Conservation (phyloP, 108 stramenopile species). For the Pseudonitzschia pungens region DNA sequence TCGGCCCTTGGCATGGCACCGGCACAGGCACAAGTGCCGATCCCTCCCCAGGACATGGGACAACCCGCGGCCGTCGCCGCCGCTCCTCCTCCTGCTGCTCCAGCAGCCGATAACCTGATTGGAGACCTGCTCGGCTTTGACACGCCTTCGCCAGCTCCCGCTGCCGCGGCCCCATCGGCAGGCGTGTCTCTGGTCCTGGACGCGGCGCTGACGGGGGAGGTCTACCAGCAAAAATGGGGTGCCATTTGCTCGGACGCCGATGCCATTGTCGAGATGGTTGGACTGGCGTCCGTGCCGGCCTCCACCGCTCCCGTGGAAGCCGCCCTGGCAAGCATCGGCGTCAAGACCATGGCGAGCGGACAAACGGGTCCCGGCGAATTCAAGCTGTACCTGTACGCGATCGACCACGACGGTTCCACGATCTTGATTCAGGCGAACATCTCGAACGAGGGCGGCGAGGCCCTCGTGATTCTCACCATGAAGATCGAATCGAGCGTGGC, state of each 20-base stretch:
- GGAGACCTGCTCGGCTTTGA: conserved; percentile 72
- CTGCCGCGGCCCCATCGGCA: conserved; percentile 40
- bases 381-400: conserved; percentile 89
- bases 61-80: conserved; percentile 24
- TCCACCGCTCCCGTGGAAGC: conserved; percentile 69
- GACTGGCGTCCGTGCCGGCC: conserved; percentile 41
- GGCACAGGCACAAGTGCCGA: conserved; percentile 23
- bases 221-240: conserved; percentile 88
- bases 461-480: conserved; percentile 58
- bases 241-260: conserved; percentile 63
- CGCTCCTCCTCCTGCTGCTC: conserved; percentile 20
- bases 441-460: conserved; percentile 43
- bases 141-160: conserved; percentile 48
- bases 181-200: conserved; percentile 48
- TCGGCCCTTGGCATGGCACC: conserved; percentile 1
- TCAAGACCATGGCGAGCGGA: conserved; percentile 92
- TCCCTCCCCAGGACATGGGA: conserved; percentile 31
- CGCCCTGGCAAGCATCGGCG: conserved; percentile 40
- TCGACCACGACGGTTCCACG: conserved; percentile 54
- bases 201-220: conserved; percentile 70
- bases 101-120: conserved; percentile 16
- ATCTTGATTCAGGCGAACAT: conserved; percentile 77
- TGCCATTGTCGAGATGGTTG: conserved; percentile 57
- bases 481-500: conserved; percentile 32
- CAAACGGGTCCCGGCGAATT: conserved; percentile 74